Base-by-base conservation (phyloP, 805 yeast genomes). In the Soucietia sequanensis region DNA sequence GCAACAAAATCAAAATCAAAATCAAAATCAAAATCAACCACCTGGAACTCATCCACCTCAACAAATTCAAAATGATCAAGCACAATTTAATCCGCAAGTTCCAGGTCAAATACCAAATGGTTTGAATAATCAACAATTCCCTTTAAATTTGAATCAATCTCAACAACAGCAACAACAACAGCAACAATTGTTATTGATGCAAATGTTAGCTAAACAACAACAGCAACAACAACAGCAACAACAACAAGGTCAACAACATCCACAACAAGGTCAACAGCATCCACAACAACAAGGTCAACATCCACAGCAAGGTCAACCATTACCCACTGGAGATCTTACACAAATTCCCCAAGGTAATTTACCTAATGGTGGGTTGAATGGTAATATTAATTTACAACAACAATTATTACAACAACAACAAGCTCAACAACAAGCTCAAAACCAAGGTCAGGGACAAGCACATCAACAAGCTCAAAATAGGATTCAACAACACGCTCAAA, bases 401-500 rank as follows among this genome's bases (percentile, higher is more conserved):
- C 65, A 56, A 39, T 48, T 64, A 41, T 60, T 38, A 25, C 51
- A 44, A 16, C 46, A 40, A 23, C 50, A 21, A 17, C 30, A 33
- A 30, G 29, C 31, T 4, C 38, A 30, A 22, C 42, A 30, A 17
- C 46, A 32, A 24, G 42, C 30, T 20, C 46, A 30, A 13, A 27
- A 25, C 5, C 35, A 45, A 21, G 49, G 42, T 24, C 44, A 35
- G 18, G 49, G 42, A 22, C 39, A 20, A 12, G 20, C n/a, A 27
- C 33, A 21, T 38, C 37, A 32, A 32, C 38, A 22, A 38, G 33
- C 16, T 6, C 60, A 56, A 29, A 61, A 62, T 37, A 42, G 62
- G 23, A 61, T 61, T 26, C 75, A 70, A 39, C 72, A 68, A 41
- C 72, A 62, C 35, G 72, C 76, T 4, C 78, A 72, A 47, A 58